Conservation (phyloP, 441 rosid species). For the Populus hybrid region DNA sequence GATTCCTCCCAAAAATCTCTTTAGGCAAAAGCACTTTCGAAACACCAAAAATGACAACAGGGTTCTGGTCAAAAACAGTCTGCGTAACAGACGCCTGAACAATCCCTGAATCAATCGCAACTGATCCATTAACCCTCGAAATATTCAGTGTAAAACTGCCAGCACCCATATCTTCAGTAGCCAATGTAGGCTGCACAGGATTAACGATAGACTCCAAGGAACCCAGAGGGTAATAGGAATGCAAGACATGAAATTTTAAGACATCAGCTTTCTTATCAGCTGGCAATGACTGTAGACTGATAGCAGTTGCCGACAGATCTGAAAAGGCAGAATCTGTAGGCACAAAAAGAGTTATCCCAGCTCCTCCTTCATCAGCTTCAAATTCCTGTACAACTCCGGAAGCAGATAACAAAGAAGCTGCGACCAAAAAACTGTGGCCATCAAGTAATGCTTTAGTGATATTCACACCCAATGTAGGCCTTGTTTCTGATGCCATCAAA, state of each 20-base stretch:
- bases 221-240: slow-evolving; percentile 86
- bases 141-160: slow-evolving; percentile 79
- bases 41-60: slow-evolving; percentile 78
- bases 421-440: slow-evolving; percentile 79
- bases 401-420: slow-evolving; percentile 67
- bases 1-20: slow-evolving; percentile 54
- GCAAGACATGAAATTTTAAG: slow-evolving; percentile 72
- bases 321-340: slow-evolving; percentile 75
- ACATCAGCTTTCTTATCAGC: slow-evolving; percentile 70
- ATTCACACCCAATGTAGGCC: slow-evolving; percentile 57
- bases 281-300: slow-evolving; percentile 60
- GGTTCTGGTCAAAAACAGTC: slow-evolving; percentile 83
- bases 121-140: slow-evolving; percentile 73
- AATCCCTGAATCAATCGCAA: slow-evolving; percentile 68
- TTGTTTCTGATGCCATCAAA: slow-evolving; percentile 66
- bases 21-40: slow-evolving; percentile 75
- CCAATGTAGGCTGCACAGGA: slow-evolving; percentile 86
- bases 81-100: slow-evolving; percentile 79
- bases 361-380: slow-evolving; percentile 77
- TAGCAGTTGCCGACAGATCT: slow-evolving; percentile 52
- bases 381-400: slow-evolving; percentile 73
- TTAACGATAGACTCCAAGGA: slow-evolving; percentile 81
- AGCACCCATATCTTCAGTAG: slow-evolving; percentile 74
- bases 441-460: slow-evolving; percentile 66
- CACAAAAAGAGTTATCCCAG: slow-evolving; percentile 80